These are phyloP conservation scores for Ogataea polymorpha DNA, from an alignment of 805 yeast species.

Conservation along the genomic window DNA sequence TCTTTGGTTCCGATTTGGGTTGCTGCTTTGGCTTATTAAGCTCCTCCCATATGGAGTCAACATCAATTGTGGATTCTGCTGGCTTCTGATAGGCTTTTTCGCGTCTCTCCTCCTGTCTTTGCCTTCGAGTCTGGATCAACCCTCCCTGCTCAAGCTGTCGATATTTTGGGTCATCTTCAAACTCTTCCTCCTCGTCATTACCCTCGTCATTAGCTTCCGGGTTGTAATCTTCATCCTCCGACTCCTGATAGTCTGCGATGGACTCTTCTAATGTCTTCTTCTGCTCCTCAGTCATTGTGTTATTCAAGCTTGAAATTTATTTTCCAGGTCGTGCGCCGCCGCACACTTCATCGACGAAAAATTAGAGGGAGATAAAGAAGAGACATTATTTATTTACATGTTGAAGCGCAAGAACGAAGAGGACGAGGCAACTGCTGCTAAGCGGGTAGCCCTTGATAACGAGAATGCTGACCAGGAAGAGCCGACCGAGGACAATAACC, in stretches of 20 bases:
- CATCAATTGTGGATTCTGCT: constrained; percentile 35
- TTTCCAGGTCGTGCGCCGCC: constrained; percentile 8
- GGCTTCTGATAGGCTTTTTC: constrained; percentile 20
- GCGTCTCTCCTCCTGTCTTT: constrained; percentile 41
- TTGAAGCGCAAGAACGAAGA: constrained; percentile 73
- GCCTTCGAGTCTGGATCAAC: constrained; percentile 67
- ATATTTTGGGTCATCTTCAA: constrained; percentile 38
- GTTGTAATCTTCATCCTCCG: constrained; percentile 57
- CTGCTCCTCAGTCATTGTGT: constrained; percentile 8
- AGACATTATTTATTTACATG: constrained; percentile 20
- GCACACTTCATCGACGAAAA: constrained; percentile 2
- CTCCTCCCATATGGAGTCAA: constrained; percentile 54
- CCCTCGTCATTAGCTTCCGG: constrained; percentile 38
- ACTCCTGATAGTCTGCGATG: constrained; percentile 49
- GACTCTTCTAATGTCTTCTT: constrained; percentile 18
- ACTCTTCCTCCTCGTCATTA: constrained; percentile 36
- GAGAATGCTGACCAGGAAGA: constrained; percentile 48
- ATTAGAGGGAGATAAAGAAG: constrained; percentile 5
- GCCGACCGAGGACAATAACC: constrained; percentile 35
- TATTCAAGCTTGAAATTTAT: neutral
- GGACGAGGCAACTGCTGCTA: constrained; percentile 50
- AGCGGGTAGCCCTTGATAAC: constrained; percentile 69
- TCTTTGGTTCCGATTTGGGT: neutral
- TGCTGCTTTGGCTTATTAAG: constrained; percentile 36
- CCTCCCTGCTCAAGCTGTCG: constrained; percentile 61